Base-by-base conservation (phyloP, 371 early-diverging fungal species). In the Phascolomyces articulosus region DNA sequence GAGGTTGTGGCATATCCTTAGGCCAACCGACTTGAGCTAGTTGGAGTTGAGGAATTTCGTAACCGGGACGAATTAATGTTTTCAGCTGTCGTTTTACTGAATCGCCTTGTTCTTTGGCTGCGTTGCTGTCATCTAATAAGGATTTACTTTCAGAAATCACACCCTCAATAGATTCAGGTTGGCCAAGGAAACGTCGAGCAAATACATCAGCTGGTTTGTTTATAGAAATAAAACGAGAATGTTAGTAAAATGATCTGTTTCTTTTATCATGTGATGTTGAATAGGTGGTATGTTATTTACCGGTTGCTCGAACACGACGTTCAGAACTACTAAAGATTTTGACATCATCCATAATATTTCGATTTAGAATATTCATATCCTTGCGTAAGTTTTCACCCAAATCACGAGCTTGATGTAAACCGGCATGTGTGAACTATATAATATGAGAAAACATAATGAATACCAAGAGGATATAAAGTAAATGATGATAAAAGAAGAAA, bases 351-450 rank as follows among this genome's bases (percentile, higher is more conserved):
- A 98, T 73, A 1, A 97, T 84, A 26, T 86, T 79, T 56, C 83
- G 81, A 75, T 97, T 98, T 73, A 98, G 85, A 59, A 97, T 90
- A 41, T 85, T 72, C 71, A 98, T 84, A 69, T 97, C 97, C 64
- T 95, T 96, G 64, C 96, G 87, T 71, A 97, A 80, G 70, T 93
- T 95, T 63, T 95, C 95, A 27, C 94, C 99, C 58, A 98, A 73
- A 73, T 98, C 98, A 62, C 89, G 85, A 6, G 95, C 88, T 73
- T 98, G 99, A 68, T 92, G 90, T 15, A 83, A 83, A 13, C 97
- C 98, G 3, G 97, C 96, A 70, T 98, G 99, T 0, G 99, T 98
- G 74, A 96, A 96, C 80, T 88, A 74, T n/a, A n/a, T n/a, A n/a
- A n/a, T n/a, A n/a, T n/a, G n/a, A n/a, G n/a, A n/a, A n/a, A n/a